Conservation (phyloP, 768 basidiomycete species). For the Mycena venus region DNA sequence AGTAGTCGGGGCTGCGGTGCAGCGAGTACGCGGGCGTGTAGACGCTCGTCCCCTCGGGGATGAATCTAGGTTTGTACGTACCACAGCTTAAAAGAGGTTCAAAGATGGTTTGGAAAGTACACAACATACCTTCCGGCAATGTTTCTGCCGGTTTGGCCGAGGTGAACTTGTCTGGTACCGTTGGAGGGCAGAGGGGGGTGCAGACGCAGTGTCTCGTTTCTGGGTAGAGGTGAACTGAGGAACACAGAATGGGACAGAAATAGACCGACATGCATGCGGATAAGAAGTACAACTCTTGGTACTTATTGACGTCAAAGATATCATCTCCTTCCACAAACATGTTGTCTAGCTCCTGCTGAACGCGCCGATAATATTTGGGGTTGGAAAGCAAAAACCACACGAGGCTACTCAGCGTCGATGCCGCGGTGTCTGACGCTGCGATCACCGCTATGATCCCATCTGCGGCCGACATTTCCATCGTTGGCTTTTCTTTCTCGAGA, state of each 20-base stretch:
- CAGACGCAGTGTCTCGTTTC: conserved; percentile 65
- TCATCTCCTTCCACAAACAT: conserved; percentile 38
- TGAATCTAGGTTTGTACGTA: conserved; percentile 54
- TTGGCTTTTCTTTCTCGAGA: conserved; percentile 45
- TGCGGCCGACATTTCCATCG: conserved; percentile 48
- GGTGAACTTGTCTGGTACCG: conserved; percentile 49
- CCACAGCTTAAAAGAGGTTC: background rate
- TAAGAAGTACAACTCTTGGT: conserved; percentile 48
- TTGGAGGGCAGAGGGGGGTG: conserved; percentile 61
- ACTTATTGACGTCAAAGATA: conserved; percentile 39
- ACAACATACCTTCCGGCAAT: background rate
- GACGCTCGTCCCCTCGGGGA: conserved; percentile 59
- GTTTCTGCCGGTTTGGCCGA: background rate
- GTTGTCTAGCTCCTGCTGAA: conserved; percentile 50
- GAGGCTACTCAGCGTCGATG: conserved; percentile 46
- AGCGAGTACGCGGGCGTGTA: conserved; percentile 60
- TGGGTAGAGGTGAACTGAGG: conserved; percentile 31
- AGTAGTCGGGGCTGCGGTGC: conserved; percentile 63
- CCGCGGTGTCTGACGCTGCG: conserved; percentile 56
- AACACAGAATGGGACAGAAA: background rate
- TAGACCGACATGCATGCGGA: conserved; percentile 51
- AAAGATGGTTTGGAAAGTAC: background rate
- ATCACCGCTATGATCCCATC: conserved; percentile 57
- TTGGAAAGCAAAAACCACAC: conserved; percentile 51
- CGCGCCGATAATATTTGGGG: conserved; percentile 46